These are phyloP conservation scores for bread wheat (Triticum aestivum) DNA, from an alignment of 176 grass and related monocot species.

Conservation along the genomic window IWGSC_CS_RefSeq_v2.1 NC_057801.1:182883360-182883859, in stretches of 20 bases:
- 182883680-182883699: background rate
- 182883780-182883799: constrained; percentile 45
- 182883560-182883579: background rate
- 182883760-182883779: constrained; percentile 72
- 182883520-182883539: background rate
- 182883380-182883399: too few species aligned
- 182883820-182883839: constrained; percentile 39
- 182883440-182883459: background rate
- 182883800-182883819: constrained; percentile 37
- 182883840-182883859: constrained; percentile 36
- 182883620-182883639: background rate
- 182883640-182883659: background rate
- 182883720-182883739: too few species aligned
- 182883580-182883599: background rate
- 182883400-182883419: too few species aligned
- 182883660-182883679: background rate
- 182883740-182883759: constrained; percentile 40
- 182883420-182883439: background rate
- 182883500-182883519: background rate
- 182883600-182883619: background rate
- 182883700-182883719: background rate
- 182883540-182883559: background rate
- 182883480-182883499: background rate
- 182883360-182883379: too few species aligned
- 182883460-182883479: background rate